Conservation (phyloP, 2,329 filamentous ascomycete species). For the Blastomyces gilchristii region DNA sequence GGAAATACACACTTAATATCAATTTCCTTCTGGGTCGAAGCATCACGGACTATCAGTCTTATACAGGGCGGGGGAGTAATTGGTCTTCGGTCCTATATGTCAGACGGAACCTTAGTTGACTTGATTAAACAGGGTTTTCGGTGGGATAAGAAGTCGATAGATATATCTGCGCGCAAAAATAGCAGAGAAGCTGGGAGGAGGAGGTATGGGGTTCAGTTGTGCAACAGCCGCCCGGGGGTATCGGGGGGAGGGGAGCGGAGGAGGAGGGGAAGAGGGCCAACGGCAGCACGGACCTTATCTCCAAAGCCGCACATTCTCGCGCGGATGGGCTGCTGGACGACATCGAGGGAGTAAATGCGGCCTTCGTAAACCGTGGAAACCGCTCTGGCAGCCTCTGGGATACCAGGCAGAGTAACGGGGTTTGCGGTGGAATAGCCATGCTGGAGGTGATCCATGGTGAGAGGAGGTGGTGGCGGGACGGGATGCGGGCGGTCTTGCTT, state of each 20-base stretch:
- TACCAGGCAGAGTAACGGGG: slow-evolving; percentile 25
- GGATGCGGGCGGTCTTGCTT: slow-evolving; percentile 3
- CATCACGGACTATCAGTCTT: slow-evolving; percentile 67
- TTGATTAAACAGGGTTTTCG: neutral
- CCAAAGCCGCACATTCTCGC: slow-evolving; percentile 98
- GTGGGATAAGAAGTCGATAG: neutral
- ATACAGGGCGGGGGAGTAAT: slow-evolving; percentile 95
- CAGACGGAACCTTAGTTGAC: neutral
- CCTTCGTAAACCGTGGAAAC: slow-evolving; percentile 34
- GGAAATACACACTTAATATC: slow-evolving; percentile 59
- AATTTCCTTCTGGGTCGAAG: slow-evolving; percentile 64
- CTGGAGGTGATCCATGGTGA: slow-evolving; percentile 32
- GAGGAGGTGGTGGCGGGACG: slow-evolving; percentile 23
- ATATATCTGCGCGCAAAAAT: neutral
- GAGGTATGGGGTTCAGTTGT: neutral
- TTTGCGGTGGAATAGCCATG: slow-evolving; percentile 26
- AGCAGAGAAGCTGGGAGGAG: neutral
- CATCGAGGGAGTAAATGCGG: slow-evolving; percentile 52
- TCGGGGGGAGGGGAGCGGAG: neutral
- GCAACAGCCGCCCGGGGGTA: neutral
- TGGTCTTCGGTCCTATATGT: slow-evolving; percentile 71
- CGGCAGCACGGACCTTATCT: slow-evolving; percentile 76
- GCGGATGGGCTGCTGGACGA: slow-evolving; percentile 82
- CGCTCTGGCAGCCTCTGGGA: slow-evolving; percentile 30
- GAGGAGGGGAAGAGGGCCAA: slow-evolving; percentile 6